These are phyloP conservation scores for Claviceps sp. DNA, from an alignment of 2,329 filamentous ascomycete species.

Conservation along the genomic window DNA sequence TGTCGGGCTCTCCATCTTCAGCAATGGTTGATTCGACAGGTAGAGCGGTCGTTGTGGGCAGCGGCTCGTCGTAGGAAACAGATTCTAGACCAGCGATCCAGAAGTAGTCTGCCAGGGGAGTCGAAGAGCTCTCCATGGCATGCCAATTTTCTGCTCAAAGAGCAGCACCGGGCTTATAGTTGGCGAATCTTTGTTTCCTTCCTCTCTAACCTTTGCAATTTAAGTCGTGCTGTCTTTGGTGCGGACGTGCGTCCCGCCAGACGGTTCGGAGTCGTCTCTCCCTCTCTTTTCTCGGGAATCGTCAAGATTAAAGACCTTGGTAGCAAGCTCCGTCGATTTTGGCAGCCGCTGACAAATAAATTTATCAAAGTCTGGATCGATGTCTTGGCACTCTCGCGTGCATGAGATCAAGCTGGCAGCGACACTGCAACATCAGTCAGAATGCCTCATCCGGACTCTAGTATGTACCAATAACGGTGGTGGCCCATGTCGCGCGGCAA, in stretches of 20 bases:
- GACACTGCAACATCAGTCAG: constrained; percentile 3
- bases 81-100: constrained; percentile 63
- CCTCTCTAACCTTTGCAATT: background rate
- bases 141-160: constrained; percentile 20
- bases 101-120: constrained; percentile 60
- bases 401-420: background rate
- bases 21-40: constrained; percentile 45
- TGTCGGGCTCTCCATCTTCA: constrained; percentile 47
- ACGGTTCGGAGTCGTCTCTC: background rate
- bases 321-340: background rate
- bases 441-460: background rate
- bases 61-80: constrained; percentile 48
- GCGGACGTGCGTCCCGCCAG: constrained; percentile 4
- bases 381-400: background rate
- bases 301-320: background rate
- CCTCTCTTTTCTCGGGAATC: background rate
- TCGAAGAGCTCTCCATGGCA: constrained; percentile 48
- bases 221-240: background rate
- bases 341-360: background rate
- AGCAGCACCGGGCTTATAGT: background rate
- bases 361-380: background rate
- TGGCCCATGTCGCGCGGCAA: constrained; percentile 2
- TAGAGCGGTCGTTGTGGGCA: constrained; percentile 16
- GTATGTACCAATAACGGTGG: background rate
- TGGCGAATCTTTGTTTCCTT: background rate